Evolutionary conservation across 805 yeast genomes (phyloP).

Genomic region (Cyberlindnera suaveolens): DNA sequence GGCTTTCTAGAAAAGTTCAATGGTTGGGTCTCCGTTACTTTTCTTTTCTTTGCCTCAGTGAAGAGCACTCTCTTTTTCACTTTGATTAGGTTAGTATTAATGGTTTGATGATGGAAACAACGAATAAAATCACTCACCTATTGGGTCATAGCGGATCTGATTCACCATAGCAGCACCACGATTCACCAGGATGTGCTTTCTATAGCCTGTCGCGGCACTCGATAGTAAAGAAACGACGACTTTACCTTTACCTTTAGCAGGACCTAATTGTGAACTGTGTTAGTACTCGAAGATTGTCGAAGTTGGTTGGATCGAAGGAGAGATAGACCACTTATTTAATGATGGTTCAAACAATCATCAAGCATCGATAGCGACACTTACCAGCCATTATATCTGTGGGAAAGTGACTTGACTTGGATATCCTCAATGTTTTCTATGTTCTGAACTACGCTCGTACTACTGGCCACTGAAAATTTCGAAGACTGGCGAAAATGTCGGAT

Average conservation of each 20-base stretch:
- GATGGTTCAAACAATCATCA: too few relatives aligned
- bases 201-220: constrained; percentile 84
- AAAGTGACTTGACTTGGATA: too few relatives aligned
- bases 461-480: too few relatives aligned
- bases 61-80: constrained; percentile 90
- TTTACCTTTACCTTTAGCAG: constrained; percentile 63
- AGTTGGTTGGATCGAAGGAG: too few relatives aligned
- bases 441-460: too few relatives aligned
- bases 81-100: constrained; percentile 16
- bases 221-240: constrained; percentile 84
- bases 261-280: constrained; percentile 1
- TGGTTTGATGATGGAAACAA: not conserved
- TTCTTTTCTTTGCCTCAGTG: constrained; percentile 83
- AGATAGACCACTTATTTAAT: too few relatives aligned
- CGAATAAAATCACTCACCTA: constrained; percentile 29
- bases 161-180: constrained; percentile 75
- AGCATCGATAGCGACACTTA: too few relatives aligned
- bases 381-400: too few relatives aligned
- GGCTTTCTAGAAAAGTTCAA: constrained; percentile 40
- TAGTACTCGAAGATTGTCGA: too few relatives aligned
- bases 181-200: constrained; percentile 73
- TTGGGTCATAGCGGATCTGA: constrained; percentile 82
- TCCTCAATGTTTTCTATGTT: too few relatives aligned
- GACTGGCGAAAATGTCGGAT: too few relatives aligned
- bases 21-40: constrained; percentile 41